A percentile compares a stretch with the other conserved stretches of the same genome.
phyloP scores from a whole-genome alignment of 1,284 basidiomycete genomes.

The Mycena sp. region DNA sequence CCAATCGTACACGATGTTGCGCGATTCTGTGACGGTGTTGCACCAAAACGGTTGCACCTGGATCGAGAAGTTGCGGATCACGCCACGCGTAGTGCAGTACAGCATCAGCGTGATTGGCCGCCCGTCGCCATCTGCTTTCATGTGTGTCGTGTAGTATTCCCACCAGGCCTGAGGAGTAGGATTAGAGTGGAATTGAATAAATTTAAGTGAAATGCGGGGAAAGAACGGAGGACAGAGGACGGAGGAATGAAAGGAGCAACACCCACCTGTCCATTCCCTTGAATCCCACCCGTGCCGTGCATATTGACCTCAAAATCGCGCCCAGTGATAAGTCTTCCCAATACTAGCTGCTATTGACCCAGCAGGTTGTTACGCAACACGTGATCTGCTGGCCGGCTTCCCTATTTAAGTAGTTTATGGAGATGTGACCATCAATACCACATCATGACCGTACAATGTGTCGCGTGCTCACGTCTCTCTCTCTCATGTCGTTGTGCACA shows the following conservation, averaged over 20 bases:
- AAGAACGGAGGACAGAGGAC: no score
- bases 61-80: slow-evolving; percentile 62
- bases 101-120: slow-evolving; percentile 70
- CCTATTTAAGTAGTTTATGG: no score
- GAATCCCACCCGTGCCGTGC: slow-evolving; percentile 66
- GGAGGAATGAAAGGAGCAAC: no score
- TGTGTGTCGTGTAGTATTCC: slow-evolving; percentile 54
- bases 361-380: no score
- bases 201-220: slow-evolving; percentile 35
- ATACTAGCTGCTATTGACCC: slow-evolving; percentile 69
- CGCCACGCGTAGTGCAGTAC: slow-evolving; percentile 55
- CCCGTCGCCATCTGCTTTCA: slow-evolving; percentile 63
- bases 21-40: slow-evolving; percentile 65
- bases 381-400: no score
- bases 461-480: no score
- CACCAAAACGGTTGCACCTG: slow-evolving; percentile 74
- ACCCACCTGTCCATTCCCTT: slow-evolving; percentile 71
- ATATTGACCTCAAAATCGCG: slow-evolving; percentile 67
- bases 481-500: no score
- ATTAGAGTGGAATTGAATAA: background rate
- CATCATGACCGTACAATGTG: no score
- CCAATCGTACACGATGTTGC: slow-evolving; percentile 65
- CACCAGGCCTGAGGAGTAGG: slow-evolving; percentile 49
- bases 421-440: no score
- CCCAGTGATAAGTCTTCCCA: slow-evolving; percentile 72